These are phyloP conservation scores for Xanthoconium separans DNA, from an alignment of 1,284 basidiomycete species.

Conservation along the genomic window DNA sequence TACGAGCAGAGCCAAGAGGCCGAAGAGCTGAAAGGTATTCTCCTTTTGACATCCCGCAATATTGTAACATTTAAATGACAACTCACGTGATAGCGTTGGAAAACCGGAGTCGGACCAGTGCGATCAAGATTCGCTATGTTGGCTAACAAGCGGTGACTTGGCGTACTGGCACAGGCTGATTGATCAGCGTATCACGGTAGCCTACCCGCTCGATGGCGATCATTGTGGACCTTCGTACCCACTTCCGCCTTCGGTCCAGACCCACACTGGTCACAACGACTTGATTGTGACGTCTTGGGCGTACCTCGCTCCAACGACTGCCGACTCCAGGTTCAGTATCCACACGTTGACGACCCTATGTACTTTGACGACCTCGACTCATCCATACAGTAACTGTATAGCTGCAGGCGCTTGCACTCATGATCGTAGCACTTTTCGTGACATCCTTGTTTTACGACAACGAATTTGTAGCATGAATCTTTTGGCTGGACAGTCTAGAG, in stretches of 20 bases:
- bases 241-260: slow-evolving; percentile 26
- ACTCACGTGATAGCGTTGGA: slow-evolving; percentile 52
- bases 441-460: slow-evolving; percentile 8
- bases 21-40: slow-evolving; percentile 70
- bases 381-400: slow-evolving; percentile 12
- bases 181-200: slow-evolving; percentile 20
- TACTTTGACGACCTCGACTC: slow-evolving; percentile 26
- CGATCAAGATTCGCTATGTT: slow-evolving; percentile 71
- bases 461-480: slow-evolving; percentile 2
- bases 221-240: slow-evolving; percentile 21
- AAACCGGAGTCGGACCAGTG: slow-evolving; percentile 59
- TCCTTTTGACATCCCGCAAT: not conserved
- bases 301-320: slow-evolving; percentile 10
- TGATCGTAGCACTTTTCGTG: slow-evolving; percentile 8
- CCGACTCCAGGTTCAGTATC: slow-evolving; percentile 19
- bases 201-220: slow-evolving; percentile 27
- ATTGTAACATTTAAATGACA: slow-evolving; percentile 4
- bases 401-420: slow-evolving; percentile 5
- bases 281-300: slow-evolving; percentile 16
- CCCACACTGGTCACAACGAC: slow-evolving; percentile 9
- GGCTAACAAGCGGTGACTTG: slow-evolving; percentile 40
- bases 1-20: slow-evolving; percentile 85
- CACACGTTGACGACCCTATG: slow-evolving; percentile 25
- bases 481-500: too few relatives aligned
- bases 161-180: slow-evolving; percentile 14